A percentile compares a stretch with the other conserved stretches of the same genome.
Conservation (phyloP, 148 eudicot genomes). For the Rhododendron ovatum region DNA sequence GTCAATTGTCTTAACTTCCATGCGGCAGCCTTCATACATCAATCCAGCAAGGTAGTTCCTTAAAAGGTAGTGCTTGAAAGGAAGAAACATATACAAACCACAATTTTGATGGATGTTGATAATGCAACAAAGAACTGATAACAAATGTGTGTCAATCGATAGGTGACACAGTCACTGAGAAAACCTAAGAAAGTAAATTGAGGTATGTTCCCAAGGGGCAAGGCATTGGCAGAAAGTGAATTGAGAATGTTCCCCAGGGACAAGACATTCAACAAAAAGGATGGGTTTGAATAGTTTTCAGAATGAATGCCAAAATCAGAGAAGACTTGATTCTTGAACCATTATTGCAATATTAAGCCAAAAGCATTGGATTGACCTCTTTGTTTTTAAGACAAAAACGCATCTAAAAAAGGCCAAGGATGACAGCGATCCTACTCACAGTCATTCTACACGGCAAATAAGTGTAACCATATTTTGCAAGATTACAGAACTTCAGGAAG, state of each 20-base stretch:
- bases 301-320: background rate
- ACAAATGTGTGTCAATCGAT: background rate
- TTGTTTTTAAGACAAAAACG: background rate
- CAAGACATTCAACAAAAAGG: background rate
- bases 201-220: background rate
- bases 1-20: background rate
- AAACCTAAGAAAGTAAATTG: background rate
- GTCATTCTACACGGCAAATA: background rate
- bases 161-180: background rate
- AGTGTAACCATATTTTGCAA: background rate
- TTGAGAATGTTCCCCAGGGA: background rate
- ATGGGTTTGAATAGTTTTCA: background rate
- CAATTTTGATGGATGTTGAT: background rate
- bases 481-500: conserved; percentile 1
- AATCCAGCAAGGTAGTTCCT: background rate
- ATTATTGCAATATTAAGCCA: background rate
- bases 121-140: background rate
- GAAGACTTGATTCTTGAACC: background rate
- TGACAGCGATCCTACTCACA: background rate
- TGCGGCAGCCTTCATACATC: background rate
- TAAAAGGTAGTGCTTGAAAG: background rate
- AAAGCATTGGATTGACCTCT: background rate
- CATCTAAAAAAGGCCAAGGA: background rate
- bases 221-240: background rate
- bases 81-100: background rate